These are phyloP conservation scores for Schoenoplectus triqueter DNA, from an alignment of 202 grass and related monocot genomes.

Conservation along the genomic window DNA sequence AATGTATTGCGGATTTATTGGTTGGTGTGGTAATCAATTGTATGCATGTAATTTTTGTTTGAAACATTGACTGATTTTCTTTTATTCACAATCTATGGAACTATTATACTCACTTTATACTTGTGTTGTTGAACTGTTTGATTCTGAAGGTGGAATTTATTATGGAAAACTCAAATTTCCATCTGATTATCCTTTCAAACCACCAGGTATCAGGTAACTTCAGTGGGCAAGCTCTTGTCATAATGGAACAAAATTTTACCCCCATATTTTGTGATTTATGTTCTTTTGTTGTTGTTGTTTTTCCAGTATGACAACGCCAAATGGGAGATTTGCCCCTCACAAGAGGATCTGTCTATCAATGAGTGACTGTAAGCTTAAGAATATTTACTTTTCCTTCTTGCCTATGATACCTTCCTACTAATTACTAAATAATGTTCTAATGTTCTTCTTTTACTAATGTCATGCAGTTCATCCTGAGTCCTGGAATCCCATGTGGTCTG, in stretches of 20 bases:
- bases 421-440: neutral
- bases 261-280: conserved; percentile 16
- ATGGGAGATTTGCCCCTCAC: conserved; percentile 88
- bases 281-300: conserved; percentile 39
- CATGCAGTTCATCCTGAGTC: conserved; percentile 95
- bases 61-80: neutral
- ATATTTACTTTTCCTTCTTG: neutral
- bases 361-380: conserved; percentile 83
- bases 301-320: conserved; percentile 84
- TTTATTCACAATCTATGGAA: neutral
- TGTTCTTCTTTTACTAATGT: conserved; percentile 27
- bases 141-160: conserved; percentile 82
- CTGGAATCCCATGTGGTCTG: conserved; percentile 99
- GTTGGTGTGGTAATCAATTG: neutral
- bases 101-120: neutral
- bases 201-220: conserved; percentile 89
- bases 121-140: conserved; percentile 22
- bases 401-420: neutral
- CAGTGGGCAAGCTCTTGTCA: neutral
- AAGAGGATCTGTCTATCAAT: conserved; percentile 95
- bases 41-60: neutral
- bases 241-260: conserved; percentile 1
- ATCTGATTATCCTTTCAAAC: conserved; percentile 89
- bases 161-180: conserved; percentile 98
- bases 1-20: neutral